Percentiles rank a stretch among this genome's conserved stretches.
Evolutionary conservation across 1,284 basidiomycete species (phyloP).

Genomic region (Cystobasidiaceae sp.): DNA sequence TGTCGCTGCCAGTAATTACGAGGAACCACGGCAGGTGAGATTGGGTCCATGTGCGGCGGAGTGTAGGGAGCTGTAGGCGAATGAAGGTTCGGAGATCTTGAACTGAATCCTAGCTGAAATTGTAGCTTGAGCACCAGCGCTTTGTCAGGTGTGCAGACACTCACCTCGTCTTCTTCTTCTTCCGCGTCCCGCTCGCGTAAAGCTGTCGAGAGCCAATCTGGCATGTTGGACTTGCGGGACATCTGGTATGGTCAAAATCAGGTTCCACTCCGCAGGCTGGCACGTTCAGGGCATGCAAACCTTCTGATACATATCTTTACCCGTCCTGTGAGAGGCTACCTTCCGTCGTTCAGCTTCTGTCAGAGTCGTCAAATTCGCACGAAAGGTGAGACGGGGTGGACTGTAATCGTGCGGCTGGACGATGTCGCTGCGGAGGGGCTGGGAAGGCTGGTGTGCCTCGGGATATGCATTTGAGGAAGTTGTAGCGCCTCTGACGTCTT

Average conservation of each 20-base stretch:
- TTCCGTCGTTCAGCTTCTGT: conserved; percentile 8
- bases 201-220: conserved; percentile 2
- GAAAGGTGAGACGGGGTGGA: conserved; percentile 9
- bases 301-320: conserved; percentile 10
- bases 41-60: conserved; percentile 2
- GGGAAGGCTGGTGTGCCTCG: not conserved
- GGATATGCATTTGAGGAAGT: conserved; percentile 6
- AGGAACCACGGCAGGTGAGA: conserved; percentile 8
- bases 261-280: not conserved
- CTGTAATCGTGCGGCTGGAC: not conserved
- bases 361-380: conserved; percentile 4
- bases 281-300: not conserved
- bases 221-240: not conserved
- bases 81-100: not conserved
- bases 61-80: not conserved
- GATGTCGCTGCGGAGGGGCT: not conserved
- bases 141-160: no score
- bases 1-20: conserved; percentile 12
- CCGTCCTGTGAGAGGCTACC: not conserved
- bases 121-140: no score
- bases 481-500: conserved; percentile 6
- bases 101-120: not conserved
- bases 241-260: not conserved
- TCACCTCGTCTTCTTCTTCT: conserved; percentile 1
- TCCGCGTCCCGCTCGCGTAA: not conserved